Evolutionary conservation across 345 rosid species (phyloP), one percentile per base, ranked within the genome.

Genomic region (Ceriops tagal): DNA sequence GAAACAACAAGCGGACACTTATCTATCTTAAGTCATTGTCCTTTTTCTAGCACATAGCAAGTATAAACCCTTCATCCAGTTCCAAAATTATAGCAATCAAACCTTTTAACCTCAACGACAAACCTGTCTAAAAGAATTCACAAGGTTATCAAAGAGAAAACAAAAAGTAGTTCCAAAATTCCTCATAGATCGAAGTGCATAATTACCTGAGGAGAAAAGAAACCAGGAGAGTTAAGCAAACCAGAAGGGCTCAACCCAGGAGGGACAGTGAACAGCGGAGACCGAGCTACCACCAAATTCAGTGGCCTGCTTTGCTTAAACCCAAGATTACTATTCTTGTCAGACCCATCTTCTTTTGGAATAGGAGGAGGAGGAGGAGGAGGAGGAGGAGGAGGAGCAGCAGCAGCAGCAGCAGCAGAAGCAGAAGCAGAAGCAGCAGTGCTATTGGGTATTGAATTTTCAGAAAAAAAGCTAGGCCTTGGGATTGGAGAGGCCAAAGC

Each of bases 241-340:
- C 91, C 89, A 56, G 97, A 92, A 77, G 99, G 99, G 76, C 97
- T 95, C 75, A 92, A 70, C 32, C 96, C 99, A 66, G 97, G 79
- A 59, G 97, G 96, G 62, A 89, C 86, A 64, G 92, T 87, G 69
- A 89, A 88, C 71, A 83, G 49, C 27, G 91, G 86, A 60, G 93
- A 78, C 71, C 71, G 75, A 67, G 74, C 82, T 64, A 83, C 85
- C 66, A 75, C 75, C 83, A 80, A 83, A 73, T 66, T 72, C 83
- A 64, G 58, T 20, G 87, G 90, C 77, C 83, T 69, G 56, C 65
- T 83, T 61, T 79, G 83, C 77, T 86, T 88, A 76, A 80, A 83
- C 71, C 87, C 90, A 53, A 69, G 37, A 61, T 27, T 70, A 55
- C 67, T 58, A 71, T 71, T 59, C 46, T 37, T 83, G 72, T 71